Evolutionary conservation across 2,329 filamentous ascomycete genomes (phyloP).

Genomic region (Colletotrichum truncatum): DNA sequence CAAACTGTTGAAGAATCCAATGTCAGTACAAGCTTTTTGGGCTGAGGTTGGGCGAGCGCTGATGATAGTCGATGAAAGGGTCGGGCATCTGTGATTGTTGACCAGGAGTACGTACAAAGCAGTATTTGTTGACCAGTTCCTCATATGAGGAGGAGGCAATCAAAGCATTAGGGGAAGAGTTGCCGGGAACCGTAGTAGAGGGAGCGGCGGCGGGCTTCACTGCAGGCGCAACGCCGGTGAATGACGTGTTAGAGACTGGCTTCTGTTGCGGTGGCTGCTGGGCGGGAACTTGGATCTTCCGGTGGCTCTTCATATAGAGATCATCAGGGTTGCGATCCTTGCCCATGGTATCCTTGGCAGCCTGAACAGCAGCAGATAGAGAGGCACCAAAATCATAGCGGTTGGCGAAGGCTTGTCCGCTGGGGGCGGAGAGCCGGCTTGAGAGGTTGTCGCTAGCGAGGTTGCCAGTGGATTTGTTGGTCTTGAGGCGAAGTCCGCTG

Average conservation of each 20-base stretch:
- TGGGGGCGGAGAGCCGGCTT: conserved; percentile 61
- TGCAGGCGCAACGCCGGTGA: conserved; percentile 18
- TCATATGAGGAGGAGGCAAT: conserved; percentile 92
- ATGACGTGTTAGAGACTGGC: not conserved
- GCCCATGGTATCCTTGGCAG: conserved; percentile 71
- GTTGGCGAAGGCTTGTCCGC: conserved; percentile 83
- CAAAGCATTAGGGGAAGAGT: conserved; percentile 61
- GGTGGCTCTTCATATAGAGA: conserved; percentile 64
- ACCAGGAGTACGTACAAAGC: conserved; percentile 88
- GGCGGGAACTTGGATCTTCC: conserved; percentile 42
- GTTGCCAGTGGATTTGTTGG: conserved; percentile 70
- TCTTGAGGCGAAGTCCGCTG: conserved; percentile 73
- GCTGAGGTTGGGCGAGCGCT: conserved; percentile 25
- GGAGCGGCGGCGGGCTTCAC: conserved; percentile 15
- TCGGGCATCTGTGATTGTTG: conserved; percentile 38
- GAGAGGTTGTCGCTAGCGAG: conserved; percentile 70
- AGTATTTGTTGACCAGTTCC: conserved; percentile 98
- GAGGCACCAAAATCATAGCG: conserved; percentile 98
- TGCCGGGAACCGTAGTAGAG: conserved; percentile 44
- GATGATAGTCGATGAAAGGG: conserved; percentile 31
- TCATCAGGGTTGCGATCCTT: conserved; percentile 61
- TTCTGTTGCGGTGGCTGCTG: conserved; percentile 28
- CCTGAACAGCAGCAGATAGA: conserved; percentile 81
- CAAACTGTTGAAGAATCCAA: conserved; percentile 59
- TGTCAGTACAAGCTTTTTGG: conserved; percentile 49